Percentiles rank a stretch among this genome's conserved stretches.
phyloP scores from a whole-genome alignment of 2,329 filamentous ascomycete genomes.

The Macrophomina phaseolina region DNA sequence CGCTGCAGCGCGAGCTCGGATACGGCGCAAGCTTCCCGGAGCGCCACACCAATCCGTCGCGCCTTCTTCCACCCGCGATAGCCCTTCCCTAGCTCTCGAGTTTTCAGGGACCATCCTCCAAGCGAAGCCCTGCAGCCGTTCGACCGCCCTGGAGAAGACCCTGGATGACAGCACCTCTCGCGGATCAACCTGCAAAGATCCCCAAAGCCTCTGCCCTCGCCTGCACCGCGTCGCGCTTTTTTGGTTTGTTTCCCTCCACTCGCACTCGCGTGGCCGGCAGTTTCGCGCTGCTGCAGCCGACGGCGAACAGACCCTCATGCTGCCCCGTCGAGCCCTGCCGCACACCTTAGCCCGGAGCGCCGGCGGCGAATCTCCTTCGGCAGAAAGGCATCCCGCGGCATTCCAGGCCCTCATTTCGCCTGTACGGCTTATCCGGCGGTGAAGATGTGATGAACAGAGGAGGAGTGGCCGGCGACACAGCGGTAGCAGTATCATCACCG shows the following conservation, averaged over 20 bases:
- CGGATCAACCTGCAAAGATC: too few relatives aligned
- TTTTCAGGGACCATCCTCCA: constrained; percentile 20
- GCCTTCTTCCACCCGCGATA: constrained; percentile 12
- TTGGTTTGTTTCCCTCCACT: background rate
- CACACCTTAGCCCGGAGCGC: background rate
- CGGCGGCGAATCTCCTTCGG: constrained; percentile 3
- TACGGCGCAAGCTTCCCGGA: background rate
- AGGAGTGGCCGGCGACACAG: constrained; percentile 5
- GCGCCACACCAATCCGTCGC: constrained; percentile 12
- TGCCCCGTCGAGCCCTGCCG: constrained; percentile 7
- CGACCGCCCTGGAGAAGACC: background rate
- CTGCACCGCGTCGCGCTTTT: background rate
- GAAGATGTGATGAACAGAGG: constrained; percentile 15
- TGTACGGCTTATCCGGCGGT: constrained; percentile 18
- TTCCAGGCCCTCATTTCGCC: constrained; percentile 21
- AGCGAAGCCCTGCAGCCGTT: background rate
- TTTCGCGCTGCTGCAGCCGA: constrained; percentile 13
- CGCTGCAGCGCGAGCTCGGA: background rate
- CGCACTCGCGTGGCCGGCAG: constrained; percentile 10
- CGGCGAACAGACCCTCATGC: constrained; percentile 4
- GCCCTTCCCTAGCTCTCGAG: constrained; percentile 3
- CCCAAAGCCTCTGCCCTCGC: background rate
- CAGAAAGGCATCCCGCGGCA: constrained; percentile 17
- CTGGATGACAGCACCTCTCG: too few relatives aligned
- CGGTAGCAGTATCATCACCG: constrained; percentile 12